Conservation (phyloP, 1,284 basidiomycete species). For the Malassezia dermatis region DNA sequence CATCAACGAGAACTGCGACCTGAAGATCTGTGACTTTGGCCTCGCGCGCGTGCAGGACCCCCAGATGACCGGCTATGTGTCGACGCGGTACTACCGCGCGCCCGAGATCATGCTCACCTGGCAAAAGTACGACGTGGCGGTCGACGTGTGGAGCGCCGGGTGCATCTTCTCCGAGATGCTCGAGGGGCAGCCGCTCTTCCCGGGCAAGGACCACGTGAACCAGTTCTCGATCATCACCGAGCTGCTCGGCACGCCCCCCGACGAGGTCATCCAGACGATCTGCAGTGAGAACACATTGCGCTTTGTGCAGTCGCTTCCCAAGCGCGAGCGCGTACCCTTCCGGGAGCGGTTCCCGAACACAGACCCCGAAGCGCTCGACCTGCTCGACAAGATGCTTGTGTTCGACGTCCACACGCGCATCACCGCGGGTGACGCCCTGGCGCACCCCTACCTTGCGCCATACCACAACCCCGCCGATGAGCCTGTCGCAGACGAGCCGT, state of each 20-base stretch:
- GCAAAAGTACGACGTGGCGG: constrained; percentile 98
- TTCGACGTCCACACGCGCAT: constrained; percentile 96
- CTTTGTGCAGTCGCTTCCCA: constrained; percentile 93
- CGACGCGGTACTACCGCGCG: constrained; percentile 94
- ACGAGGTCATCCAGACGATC: constrained; percentile 98
- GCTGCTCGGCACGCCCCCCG: constrained; percentile 88
- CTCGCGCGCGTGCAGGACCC: constrained; percentile 85
- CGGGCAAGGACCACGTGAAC: constrained; percentile 97
- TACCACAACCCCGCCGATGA: constrained; percentile 99
- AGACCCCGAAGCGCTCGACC: constrained; percentile 86
- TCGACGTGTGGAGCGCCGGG: constrained; percentile 97
- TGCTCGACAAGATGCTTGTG: constrained; percentile 97
- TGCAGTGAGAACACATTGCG: constrained; percentile 97
- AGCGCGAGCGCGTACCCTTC: constrained; percentile 89
- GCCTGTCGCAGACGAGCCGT: constrained; percentile 82
- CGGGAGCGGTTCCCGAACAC: constrained; percentile 80
- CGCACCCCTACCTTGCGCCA: constrained; percentile 86
- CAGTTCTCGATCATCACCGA: constrained; percentile 99
- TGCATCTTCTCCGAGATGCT: constrained; percentile 99
- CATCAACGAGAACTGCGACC: constrained; percentile 98
- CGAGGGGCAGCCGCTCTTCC: constrained; percentile 96
- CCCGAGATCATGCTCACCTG: constrained; percentile 99
- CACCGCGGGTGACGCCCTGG: constrained; percentile 79
- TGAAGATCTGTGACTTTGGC: constrained; percentile 99
- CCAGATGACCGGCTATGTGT: constrained; percentile 99